A percentile compares a stretch with the other conserved stretches of the same genome.
Evolutionary conservation across 768 basidiomycete genomes (phyloP).

Genomic region (Podaxis sp.): DNA sequence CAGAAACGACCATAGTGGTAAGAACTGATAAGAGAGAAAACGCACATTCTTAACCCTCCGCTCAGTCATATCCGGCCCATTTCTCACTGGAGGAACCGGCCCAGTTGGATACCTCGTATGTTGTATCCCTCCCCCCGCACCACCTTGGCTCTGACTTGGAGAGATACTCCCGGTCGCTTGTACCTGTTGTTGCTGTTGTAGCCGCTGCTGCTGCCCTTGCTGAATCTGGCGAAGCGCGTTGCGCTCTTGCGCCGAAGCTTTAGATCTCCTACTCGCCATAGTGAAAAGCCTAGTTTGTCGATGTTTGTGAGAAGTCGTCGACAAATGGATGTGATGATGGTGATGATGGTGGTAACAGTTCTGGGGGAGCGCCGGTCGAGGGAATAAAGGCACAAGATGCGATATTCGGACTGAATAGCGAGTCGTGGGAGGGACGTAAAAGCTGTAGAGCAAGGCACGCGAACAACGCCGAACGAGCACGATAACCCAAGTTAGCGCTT

Average conservation of each 20-base stretch:
- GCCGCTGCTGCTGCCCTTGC: not conserved
- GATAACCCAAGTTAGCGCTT: too few species aligned
- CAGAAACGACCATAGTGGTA: not conserved
- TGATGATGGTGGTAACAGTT: too few species aligned
- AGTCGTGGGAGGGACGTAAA: not conserved
- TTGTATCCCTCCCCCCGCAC: not conserved
- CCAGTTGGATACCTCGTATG: slow-evolving; percentile 2
- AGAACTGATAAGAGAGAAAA: not conserved
- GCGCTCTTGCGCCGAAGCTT: not conserved
- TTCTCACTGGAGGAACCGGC: not conserved
- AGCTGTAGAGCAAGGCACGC: not conserved
- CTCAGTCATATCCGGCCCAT: not conserved
- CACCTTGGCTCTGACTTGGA: not conserved
- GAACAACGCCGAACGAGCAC: not conserved
- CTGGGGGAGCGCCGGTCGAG: too few species aligned
- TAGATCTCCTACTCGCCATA: slow-evolving; percentile 6
- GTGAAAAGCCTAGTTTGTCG: too few species aligned
- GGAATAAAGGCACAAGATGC: too few species aligned
- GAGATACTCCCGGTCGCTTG: not conserved
- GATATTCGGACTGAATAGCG: not conserved
- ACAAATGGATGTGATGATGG: too few species aligned
- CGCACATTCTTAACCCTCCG: slow-evolving; percentile 1
- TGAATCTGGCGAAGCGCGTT: slow-evolving; percentile 14
- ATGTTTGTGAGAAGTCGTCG: too few species aligned
- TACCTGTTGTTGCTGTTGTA: not conserved